Conservation (phyloP, 2,329 filamentous ascomycete species). For the Penicillium palitans region DNA sequence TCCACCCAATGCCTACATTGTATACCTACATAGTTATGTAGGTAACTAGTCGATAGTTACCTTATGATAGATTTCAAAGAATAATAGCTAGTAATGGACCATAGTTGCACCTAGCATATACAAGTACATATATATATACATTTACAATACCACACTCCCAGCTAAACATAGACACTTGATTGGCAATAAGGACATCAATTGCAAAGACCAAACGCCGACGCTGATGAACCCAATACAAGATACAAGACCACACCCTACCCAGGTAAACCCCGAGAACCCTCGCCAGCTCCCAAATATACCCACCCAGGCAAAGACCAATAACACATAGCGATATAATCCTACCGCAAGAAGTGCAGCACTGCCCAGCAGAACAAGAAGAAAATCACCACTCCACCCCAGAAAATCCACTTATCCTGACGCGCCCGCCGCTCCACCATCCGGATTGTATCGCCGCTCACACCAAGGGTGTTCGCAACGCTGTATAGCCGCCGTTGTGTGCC, state of each 20-base stretch:
- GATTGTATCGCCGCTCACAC: conserved; percentile 92
- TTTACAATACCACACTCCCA: conserved; percentile 2
- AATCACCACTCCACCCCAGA: conserved; percentile 78
- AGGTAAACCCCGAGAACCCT: neutral
- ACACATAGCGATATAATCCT: conserved; percentile 12
- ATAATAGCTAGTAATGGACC: neutral
- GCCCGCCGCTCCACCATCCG: conserved; percentile 92
- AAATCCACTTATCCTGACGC: conserved; percentile 97
- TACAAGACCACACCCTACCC: conserved; percentile 7
- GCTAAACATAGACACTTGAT: neutral
- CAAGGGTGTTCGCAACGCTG: conserved; percentile 88
- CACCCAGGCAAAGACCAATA: neutral
- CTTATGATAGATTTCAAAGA: neutral
- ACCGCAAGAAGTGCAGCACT: conserved; percentile 80
- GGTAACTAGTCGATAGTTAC: neutral
- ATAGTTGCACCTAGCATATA: neutral
- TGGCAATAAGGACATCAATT: conserved; percentile 3
- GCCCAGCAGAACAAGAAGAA: conserved; percentile 93
- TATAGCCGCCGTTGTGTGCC: conserved; percentile 89
- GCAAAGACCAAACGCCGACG: conserved; percentile 32
- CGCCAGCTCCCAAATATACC: neutral
- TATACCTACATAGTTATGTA: too few species aligned
- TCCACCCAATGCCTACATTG: neutral
- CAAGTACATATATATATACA: conserved; percentile 1
- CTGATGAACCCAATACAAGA: conserved; percentile 28